phyloP scores from a whole-genome alignment of 371 early-diverging fungal genomes.

The Mortierella sp. region DNA sequence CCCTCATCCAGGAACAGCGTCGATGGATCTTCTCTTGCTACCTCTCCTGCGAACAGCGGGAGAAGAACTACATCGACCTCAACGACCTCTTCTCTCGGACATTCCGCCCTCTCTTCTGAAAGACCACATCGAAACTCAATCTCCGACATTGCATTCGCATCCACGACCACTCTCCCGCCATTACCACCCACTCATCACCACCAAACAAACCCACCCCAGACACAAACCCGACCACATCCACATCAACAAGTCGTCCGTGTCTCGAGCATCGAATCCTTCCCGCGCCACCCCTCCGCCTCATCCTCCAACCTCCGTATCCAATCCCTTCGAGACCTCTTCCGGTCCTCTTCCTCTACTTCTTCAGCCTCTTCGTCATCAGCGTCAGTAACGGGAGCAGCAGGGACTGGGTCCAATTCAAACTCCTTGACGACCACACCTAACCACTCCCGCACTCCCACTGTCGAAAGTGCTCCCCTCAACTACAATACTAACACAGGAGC shows the following conservation, averaged over 20 bases:
- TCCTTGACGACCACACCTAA: not conserved
- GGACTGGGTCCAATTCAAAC: not conserved
- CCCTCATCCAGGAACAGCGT: not conserved
- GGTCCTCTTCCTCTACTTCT: not conserved
- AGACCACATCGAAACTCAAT: slow-evolving; percentile 7
- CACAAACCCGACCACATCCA: not conserved
- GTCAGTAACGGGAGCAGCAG: not conserved
- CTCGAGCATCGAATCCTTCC: slow-evolving; percentile 14
- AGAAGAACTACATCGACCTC: not conserved
- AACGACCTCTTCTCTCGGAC: not conserved
- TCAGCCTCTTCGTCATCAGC: not conserved
- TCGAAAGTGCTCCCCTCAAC: not conserved
- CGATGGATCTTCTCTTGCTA: not conserved
- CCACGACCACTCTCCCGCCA: not conserved
- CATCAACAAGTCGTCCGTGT: slow-evolving; percentile 7
- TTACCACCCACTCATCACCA: not conserved
- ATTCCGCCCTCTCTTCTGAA: not conserved
- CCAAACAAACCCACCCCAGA: not conserved
- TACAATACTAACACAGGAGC: not conserved
- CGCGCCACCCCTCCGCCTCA: not conserved
- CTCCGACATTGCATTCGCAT: slow-evolving; percentile 1
- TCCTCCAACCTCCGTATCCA: slow-evolving; percentile 9
- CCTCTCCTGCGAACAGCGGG: not conserved
- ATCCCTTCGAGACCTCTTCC: slow-evolving; percentile 8
- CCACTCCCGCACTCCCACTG: not conserved